Conservation (phyloP, 106 monocot genomes). For the Phalaenopsis equestris region DNA sequence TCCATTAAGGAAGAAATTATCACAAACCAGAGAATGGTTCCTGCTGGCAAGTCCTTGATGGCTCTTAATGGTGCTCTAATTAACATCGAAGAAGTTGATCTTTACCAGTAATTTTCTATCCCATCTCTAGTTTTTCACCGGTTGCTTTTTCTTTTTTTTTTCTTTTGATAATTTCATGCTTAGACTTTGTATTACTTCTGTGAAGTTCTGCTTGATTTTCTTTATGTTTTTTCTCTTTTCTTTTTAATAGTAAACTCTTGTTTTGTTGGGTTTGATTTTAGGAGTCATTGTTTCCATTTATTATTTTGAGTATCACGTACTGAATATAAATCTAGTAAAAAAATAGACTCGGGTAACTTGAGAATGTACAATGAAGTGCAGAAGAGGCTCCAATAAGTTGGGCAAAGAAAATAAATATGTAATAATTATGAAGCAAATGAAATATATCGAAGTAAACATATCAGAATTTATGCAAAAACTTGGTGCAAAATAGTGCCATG, state of each 20-base stretch:
- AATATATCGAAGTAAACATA: not conserved
- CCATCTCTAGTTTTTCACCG: not conserved
- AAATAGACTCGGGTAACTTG: not conserved
- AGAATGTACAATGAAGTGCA: not conserved
- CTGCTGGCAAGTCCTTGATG: constrained; percentile 94
- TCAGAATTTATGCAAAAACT: not conserved
- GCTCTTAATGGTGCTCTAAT: constrained; percentile 96
- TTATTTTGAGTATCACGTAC: not conserved
- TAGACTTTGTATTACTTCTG: not conserved
- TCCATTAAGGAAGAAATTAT: constrained; percentile 93
- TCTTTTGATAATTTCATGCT: not conserved
- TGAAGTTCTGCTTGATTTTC: not conserved
- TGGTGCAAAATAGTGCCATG: not conserved
- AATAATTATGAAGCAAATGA: not conserved
- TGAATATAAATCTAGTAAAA: not conserved
- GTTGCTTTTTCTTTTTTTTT: not conserved
- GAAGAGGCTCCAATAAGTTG: not conserved
- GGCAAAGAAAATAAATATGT: not conserved
- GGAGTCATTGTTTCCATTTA: not conserved
- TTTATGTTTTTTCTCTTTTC: not conserved
- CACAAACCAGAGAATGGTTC: constrained; percentile 94
- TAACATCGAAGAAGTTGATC: constrained; percentile 91
- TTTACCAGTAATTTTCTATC: constrained; percentile 61
- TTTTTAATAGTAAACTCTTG: not conserved
- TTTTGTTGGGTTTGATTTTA: not conserved